A percentile compares a stretch with the other conserved stretches of the same genome.
phyloP scores from a whole-genome alignment of 257 asterid species.

The Verbascum thapsus region DNA sequence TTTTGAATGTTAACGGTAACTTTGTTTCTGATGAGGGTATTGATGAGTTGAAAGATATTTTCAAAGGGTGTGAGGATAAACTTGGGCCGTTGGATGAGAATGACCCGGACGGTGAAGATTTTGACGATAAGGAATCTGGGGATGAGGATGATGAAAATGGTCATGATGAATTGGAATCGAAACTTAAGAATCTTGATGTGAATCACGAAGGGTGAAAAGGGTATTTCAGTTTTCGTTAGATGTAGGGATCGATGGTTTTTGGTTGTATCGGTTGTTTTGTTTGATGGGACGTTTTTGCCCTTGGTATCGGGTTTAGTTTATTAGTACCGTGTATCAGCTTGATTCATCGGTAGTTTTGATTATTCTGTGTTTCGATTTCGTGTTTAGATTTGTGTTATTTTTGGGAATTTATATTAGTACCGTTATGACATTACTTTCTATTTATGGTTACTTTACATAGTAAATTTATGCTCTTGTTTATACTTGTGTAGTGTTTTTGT shows the following conservation, averaged over 20 bases:
- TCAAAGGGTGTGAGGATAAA: conserved; percentile 60
- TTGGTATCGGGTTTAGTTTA: conserved; percentile 26
- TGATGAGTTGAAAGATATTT: conserved; percentile 69
- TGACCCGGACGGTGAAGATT: conserved; percentile 83
- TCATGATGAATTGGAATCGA: conserved; percentile 67
- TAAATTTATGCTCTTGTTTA: conserved; percentile 22
- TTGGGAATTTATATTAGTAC: conserved; percentile 39
- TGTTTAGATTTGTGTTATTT: conserved; percentile 24
- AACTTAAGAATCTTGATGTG: conserved; percentile 72
- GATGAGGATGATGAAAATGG: conserved; percentile 64
- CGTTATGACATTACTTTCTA: conserved; percentile 26
- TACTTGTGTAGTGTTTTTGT: not conserved
- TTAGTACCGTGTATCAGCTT: conserved; percentile 37
- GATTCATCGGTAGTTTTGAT: conserved; percentile 25
- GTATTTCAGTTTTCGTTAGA: conserved; percentile 20
- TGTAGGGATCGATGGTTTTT: conserved; percentile 26
- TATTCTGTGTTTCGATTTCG: conserved; percentile 16
- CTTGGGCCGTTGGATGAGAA: conserved; percentile 90
- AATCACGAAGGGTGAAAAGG: conserved; percentile 43
- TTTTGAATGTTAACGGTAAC: conserved; percentile 73
- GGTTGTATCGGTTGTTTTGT: conserved; percentile 28
- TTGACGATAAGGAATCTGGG: conserved; percentile 60
- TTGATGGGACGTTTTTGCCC: conserved; percentile 35
- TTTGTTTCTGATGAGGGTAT: conserved; percentile 86
- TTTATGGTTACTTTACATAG: conserved; percentile 10